Evolutionary conservation across 176 grass and related monocot species (phyloP), one percentile per base, ranked within the genome.

Genomic region (Oryza nivara): DNA sequence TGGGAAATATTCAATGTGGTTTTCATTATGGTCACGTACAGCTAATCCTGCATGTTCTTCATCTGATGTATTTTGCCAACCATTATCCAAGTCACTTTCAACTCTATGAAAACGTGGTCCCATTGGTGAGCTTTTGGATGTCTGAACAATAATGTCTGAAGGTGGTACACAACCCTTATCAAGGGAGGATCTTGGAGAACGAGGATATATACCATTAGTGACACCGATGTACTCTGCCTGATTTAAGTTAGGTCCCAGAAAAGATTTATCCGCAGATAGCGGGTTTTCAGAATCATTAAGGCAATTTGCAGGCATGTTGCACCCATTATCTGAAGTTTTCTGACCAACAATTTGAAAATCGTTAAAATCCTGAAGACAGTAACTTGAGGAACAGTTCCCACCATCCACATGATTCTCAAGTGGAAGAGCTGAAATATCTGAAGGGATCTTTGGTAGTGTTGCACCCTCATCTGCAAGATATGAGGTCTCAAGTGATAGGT

Each of bases 401-500:
- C 43, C 67, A 67, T 78, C 70, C 41, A 67, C 17, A 64, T 74
- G 80, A 72, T 90, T 95, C 67, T 90, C 79, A 45, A 75, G 20
- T 67, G 79, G 76, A 43, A 40, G 20, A 43, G n/a, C 36, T 69
- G 77, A 73, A 73, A 87, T 72, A 67, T 60, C 82, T 49, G 73
- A 84, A 74, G 76, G 83, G 52, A 85, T 76, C 79, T 92, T 99
- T 64, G 96, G 96, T 35, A 99, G 81, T 20, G 82, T 89, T 47
- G 96, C 96, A 48, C 93, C 93, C 83, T 95, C 96, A 80, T 99
- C 93, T 7, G 89, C 91, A 85, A 96, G 93, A 86, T 96, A 99
- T 63, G 91, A 99, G 61, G 96, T 96, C 71, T 99, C 93, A 30
- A 94, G 84, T 54, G 93, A 96, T 41, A 99, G 75, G 88, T 99